Conservation (phyloP, 768 basidiomycete genomes). For the Tubosaeta sp. region DNA sequence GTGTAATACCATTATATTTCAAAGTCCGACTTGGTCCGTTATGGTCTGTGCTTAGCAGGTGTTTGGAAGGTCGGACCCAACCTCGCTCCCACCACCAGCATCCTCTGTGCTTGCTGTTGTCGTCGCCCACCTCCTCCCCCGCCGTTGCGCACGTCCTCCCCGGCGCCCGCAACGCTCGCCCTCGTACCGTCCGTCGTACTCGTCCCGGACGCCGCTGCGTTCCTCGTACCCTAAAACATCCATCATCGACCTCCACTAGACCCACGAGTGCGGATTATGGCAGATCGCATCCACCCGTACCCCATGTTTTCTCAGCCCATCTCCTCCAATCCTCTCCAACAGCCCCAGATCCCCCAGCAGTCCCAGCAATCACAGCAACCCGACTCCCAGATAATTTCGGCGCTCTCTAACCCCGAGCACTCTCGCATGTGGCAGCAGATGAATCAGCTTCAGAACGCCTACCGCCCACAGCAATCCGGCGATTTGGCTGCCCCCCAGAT, state of each 20-base stretch:
- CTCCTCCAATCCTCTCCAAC: conserved; percentile 39
- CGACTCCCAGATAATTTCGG: conserved; percentile 36
- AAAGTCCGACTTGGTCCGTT: conserved; percentile 34
- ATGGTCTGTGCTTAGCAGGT: conserved; percentile 37
- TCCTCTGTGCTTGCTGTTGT: conserved; percentile 31
- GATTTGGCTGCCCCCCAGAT: conserved; percentile 39
- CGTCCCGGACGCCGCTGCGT: conserved; percentile 24
- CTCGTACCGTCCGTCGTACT: conserved; percentile 18
- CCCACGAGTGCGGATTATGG: conserved; percentile 44
- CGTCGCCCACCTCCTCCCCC: conserved; percentile 37
- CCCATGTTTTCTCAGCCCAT: conserved; percentile 50
- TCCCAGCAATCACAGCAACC: conserved; percentile 41
- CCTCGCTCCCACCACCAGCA: conserved; percentile 58
- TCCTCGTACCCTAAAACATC: conserved; percentile 28
- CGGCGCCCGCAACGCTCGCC: conserved; percentile 24
- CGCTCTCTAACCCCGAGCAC: conserved; percentile 48
- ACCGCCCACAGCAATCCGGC: conserved; percentile 39
- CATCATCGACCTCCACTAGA: conserved; percentile 25
- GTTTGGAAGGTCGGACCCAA: conserved; percentile 43
- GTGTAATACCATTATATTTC: conserved; percentile 20
- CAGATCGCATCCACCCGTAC: conserved; percentile 57
- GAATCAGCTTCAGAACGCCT: conserved; percentile 42
- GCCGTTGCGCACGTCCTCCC: conserved; percentile 43
- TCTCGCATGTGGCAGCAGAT: conserved; percentile 56
- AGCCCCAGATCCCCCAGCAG: conserved; percentile 42